Conservation (phyloP, 1,284 basidiomycete species). For the Moesziomyces antarcticus region DNA sequence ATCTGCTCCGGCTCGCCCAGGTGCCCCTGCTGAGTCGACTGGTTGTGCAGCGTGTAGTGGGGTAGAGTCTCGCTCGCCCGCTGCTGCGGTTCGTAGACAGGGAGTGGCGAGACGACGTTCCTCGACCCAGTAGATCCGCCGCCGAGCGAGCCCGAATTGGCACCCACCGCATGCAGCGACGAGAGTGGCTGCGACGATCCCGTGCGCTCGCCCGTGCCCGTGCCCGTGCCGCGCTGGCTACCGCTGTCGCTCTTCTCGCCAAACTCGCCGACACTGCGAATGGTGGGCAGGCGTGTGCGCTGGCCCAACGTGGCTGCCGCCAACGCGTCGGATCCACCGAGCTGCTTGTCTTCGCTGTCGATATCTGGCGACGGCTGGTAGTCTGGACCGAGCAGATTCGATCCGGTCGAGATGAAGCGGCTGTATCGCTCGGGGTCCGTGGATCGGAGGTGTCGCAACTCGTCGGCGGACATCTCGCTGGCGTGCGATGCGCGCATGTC, state of each 20-base stretch:
- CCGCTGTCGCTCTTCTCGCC: constrained; percentile 41
- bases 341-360: constrained; percentile 7
- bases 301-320: constrained; percentile 6
- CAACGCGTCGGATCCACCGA: neutral
- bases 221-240: constrained; percentile 1
- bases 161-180: constrained; percentile 5
- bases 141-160: constrained; percentile 8
- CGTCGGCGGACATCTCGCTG: constrained; percentile 26
- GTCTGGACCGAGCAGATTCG: constrained; percentile 46
- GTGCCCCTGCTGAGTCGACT: constrained; percentile 1
- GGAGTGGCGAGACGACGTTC: constrained; percentile 19
- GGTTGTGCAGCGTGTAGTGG: constrained; percentile 21
- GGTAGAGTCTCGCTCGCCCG: constrained; percentile 24
- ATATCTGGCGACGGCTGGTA: constrained; percentile 26
- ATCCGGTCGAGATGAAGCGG: constrained; percentile 51
- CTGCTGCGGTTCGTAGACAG: constrained; percentile 26
- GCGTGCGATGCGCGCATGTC: constrained; percentile 13
- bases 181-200: constrained; percentile 1
- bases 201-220: constrained; percentile 3
- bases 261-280: constrained; percentile 54
- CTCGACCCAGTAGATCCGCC: constrained; percentile 10
- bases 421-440: constrained; percentile 44
- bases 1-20: constrained; percentile 7
- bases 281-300: constrained; percentile 43
- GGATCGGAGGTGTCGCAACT: constrained; percentile 25